Percentiles rank a stretch among this genome's conserved stretches.
These are phyloP conservation scores for Adiantum capillusveneris DNA, from an alignment of 75 land plant genomes.

Conservation along the genomic window DNA sequence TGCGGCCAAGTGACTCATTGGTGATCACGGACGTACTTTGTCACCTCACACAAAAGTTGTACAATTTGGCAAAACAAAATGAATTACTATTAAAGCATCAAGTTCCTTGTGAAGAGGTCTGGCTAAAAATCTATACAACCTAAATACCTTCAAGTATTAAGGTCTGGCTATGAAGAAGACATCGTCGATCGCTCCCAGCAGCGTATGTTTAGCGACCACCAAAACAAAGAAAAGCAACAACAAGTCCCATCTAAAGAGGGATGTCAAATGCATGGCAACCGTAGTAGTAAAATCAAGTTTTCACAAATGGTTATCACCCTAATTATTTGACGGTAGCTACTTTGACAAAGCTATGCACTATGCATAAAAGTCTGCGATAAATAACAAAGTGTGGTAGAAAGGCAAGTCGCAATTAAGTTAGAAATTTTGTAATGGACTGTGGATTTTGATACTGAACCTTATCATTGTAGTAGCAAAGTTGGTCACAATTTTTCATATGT, in stretches of 20 bases:
- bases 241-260: conserved; percentile 69
- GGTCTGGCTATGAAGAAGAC: conserved; percentile 95
- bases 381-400: conserved; percentile 51
- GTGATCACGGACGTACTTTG: too few relatives aligned
- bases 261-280: conserved; percentile 65
- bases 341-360: conserved; percentile 77
- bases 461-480: too few relatives aligned
- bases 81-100: too few relatives aligned
- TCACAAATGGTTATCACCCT: conserved; percentile 69
- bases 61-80: too few relatives aligned
- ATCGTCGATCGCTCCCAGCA: conserved; percentile 45
- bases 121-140: conserved; percentile 86
- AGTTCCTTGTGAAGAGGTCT: conserved; percentile 70
- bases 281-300: conserved; percentile 69
- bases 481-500: too few relatives aligned
- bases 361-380: conserved; percentile 67
- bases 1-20: too few relatives aligned
- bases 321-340: conserved; percentile 82
- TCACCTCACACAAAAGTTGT: too few relatives aligned
- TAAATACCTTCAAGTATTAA: conserved; percentile 71
- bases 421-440: too few relatives aligned
- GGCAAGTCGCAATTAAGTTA: not conserved
- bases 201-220: conserved; percentile 63
- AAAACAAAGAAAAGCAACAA: conserved; percentile 85
- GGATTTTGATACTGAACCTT: too few relatives aligned